Base-by-base conservation (phyloP, 73 alveolate species). In the Stentor coeruleus region DNA sequence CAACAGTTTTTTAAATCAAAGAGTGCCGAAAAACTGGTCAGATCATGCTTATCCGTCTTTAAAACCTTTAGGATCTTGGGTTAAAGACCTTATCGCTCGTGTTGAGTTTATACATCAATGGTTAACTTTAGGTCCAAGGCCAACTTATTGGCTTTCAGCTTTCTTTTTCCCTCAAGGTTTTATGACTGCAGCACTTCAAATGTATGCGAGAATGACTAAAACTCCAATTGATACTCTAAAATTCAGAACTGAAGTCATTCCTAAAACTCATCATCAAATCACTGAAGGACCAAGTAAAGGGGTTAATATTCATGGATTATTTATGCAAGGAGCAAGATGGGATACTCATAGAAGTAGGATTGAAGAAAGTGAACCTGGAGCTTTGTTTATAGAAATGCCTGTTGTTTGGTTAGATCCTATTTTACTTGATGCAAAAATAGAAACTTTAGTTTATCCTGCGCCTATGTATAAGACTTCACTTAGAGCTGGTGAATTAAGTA, bases 101-200 rank as follows among this genome's bases (percentile, higher is more conserved):
- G 85, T 96, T 37, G 96, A 92, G 76, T 97, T 97, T 91, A 93
- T 98, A 87, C 76, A 94, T 11, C 82, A 89, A 14, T 98, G 99
- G 99, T 93, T 98, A 40, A 90, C 93, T 81, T 84, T 92, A 58
- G 99, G 99, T 15, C 97, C 97, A 3, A 97, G 98, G 72, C 75
- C 89, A 57, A 86, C 99, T 42, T 98, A 89, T 85, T 98, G 99
- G 99, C 89, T 98, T 59, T 94, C 99, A 28, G 99, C 99, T 49
- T 96, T 98, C 97, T 98, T 96, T 98, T 97, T 97, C 99, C 99
- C 99, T 3, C 98, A 98, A 85, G 99, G 99, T 38, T 98, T 98
- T 92, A 98, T 97, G 99, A 98, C 99, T 11, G 97, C 99, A n/a
- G 88, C 93, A 0, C 86, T 91, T 82, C 98, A 98, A 90, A 95